Evolutionary conservation across 345 rosid genomes (phyloP).

Genomic region (Dipteronia sinensis): DNA sequence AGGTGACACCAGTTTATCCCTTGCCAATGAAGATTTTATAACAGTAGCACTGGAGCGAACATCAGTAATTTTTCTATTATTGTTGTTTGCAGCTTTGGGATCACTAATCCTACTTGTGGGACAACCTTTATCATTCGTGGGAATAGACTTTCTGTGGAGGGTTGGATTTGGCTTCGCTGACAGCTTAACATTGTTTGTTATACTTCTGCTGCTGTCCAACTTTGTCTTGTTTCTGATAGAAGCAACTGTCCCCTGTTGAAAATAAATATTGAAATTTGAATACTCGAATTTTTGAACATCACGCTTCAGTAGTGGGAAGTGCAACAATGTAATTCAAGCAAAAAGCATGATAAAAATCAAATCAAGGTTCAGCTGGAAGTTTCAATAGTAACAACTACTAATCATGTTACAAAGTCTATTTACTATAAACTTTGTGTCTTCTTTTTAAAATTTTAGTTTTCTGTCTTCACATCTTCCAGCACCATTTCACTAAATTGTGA

Average conservation of each 20-base stretch:
- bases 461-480: neutral
- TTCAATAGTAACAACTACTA: neutral
- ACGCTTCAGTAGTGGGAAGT: neutral
- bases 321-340: neutral
- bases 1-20: slow-evolving; percentile 2
- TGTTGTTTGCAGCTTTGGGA: slow-evolving; percentile 11
- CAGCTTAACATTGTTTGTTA: slow-evolving; percentile 1
- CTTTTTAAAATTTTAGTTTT: too few species aligned
- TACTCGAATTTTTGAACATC: neutral
- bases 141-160: neutral
- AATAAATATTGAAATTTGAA: neutral
- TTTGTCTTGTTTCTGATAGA: slow-evolving; percentile 8
- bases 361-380: neutral
- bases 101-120: slow-evolving; percentile 6
- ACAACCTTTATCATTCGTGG: neutral
- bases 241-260: slow-evolving; percentile 18
- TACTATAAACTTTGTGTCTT: too few species aligned
- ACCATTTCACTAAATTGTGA: neutral
- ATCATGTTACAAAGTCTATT: too few species aligned
- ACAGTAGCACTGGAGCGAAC: neutral
- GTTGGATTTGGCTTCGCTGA: slow-evolving; percentile 13
- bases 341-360: neutral
- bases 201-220: slow-evolving; percentile 5
- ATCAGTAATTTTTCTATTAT: neutral
- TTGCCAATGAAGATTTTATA: slow-evolving; percentile 1